Evolutionary conservation across 164 flowering plant species (phyloP).

Genomic region (Annona cherimola): DNA sequence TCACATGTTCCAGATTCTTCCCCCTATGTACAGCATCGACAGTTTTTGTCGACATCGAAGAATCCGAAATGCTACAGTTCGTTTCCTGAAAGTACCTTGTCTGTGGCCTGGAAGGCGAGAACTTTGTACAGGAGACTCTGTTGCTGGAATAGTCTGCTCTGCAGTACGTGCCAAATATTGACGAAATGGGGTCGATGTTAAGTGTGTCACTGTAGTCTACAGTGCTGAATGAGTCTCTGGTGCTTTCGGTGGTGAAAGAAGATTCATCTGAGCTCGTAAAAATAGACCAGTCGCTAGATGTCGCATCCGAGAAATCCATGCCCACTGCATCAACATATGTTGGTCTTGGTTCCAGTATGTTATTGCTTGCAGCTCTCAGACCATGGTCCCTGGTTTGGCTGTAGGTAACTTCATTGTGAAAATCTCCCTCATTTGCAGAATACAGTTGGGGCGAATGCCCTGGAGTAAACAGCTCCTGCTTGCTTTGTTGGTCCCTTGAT

Average conservation of each 20-base stretch:
- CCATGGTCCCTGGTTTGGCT: slow-evolving; percentile 11
- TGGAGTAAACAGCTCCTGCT: slow-evolving; percentile 10
- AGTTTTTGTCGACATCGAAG: slow-evolving; percentile 26
- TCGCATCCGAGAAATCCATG: slow-evolving; percentile 57
- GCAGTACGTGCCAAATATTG: slow-evolving; percentile 41
- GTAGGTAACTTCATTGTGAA: slow-evolving; percentile 14
- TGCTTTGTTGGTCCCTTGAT: slow-evolving; percentile 26
- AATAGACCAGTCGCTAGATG: slow-evolving; percentile 80
- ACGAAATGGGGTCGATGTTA: slow-evolving; percentile 42
- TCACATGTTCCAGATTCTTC: slow-evolving; percentile 20
- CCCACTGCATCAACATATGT: slow-evolving; percentile 21
- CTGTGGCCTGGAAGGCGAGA: slow-evolving; percentile 30
- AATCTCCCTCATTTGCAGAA: slow-evolving; percentile 2
- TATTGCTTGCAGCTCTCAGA: slow-evolving; percentile 17
- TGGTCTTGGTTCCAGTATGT: slow-evolving; percentile 22
- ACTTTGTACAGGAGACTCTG: slow-evolving; percentile 42
- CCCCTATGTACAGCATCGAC: slow-evolving; percentile 19
- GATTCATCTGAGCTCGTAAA: slow-evolving; percentile 88
- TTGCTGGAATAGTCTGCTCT: slow-evolving; percentile 33
- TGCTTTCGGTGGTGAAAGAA: slow-evolving; percentile 85
- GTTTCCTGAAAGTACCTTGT: slow-evolving; percentile 41
- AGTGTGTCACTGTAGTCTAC: slow-evolving; percentile 46
- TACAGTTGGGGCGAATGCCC: slow-evolving; percentile 7
- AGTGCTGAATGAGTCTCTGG: slow-evolving; percentile 74
- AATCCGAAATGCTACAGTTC: slow-evolving; percentile 37